Conservation (phyloP, 495 filamentous ascomycete species). For the Saxispiralis lemnorum region DNA sequence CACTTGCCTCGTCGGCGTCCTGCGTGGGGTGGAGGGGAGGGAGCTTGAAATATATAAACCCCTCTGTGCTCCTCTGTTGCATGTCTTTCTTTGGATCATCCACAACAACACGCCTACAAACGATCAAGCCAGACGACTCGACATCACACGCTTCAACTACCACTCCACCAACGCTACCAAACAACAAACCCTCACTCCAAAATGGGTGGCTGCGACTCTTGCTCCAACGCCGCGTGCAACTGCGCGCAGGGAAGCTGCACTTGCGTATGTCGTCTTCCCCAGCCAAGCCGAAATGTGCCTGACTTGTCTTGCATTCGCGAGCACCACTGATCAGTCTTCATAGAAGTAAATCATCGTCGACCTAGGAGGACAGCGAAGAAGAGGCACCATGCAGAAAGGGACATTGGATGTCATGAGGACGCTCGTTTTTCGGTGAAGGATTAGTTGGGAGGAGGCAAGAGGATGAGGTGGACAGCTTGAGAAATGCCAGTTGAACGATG, state of each 20-base stretch:
- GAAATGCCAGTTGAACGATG: too few species aligned
- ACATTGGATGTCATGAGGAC: too few species aligned
- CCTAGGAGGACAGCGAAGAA: background rate
- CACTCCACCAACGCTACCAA: background rate
- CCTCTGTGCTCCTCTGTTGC: background rate
- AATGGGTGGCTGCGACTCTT: constrained; percentile 9
- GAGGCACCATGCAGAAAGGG: background rate
- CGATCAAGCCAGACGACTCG: background rate
- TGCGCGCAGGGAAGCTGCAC: constrained; percentile 5
- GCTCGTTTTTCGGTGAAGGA: background rate
- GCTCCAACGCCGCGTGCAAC: constrained; percentile 5
- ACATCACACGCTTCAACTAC: too few species aligned
- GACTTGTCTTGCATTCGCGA: background rate
- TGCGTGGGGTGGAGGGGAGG: background rate
- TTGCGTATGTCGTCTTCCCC: constrained; percentile 2
- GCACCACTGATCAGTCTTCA: background rate
- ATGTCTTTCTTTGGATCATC: background rate
- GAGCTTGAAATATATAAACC: background rate
- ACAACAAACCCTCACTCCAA: background rate
- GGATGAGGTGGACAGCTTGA: too few species aligned
- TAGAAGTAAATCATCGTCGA: background rate
- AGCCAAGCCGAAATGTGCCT: too few species aligned
- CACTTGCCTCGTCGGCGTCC: too few species aligned
- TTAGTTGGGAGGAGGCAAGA: too few species aligned
- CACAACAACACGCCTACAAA: background rate